Evolutionary conservation across 1,139 yeast genomes (phyloP).

Genomic region (Meyerozyma elateridarum): DNA sequence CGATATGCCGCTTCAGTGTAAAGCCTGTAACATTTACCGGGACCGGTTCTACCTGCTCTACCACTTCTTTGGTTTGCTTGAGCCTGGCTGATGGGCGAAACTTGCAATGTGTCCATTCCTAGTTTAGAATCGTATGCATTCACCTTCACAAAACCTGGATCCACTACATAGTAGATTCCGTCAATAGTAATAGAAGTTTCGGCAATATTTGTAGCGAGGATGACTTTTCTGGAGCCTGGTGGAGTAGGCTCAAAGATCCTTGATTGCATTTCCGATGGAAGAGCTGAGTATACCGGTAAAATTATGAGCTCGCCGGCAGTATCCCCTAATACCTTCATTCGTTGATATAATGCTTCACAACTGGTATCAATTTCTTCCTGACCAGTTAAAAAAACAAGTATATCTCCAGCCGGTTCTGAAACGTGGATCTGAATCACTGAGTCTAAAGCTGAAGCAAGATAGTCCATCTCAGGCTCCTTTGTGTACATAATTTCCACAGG

Average conservation of each 20-base stretch:
- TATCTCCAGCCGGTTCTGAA: slow-evolving; percentile 76
- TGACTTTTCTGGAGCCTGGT: slow-evolving; percentile 62
- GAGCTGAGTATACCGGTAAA: slow-evolving; percentile 80
- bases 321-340: slow-evolving; percentile 64
- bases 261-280: slow-evolving; percentile 73
- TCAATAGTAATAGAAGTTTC: slow-evolving; percentile 73
- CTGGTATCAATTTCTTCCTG: slow-evolving; percentile 92
- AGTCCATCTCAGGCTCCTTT: slow-evolving; percentile 79
- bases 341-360: slow-evolving; percentile 66
- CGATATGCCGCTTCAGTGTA: slow-evolving; percentile 67
- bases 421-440: slow-evolving; percentile 79
- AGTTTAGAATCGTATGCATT: slow-evolving; percentile 71
- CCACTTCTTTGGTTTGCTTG: slow-evolving; percentile 83
- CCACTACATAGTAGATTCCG: slow-evolving; percentile 72
- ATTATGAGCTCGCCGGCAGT: slow-evolving; percentile 63
- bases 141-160: slow-evolving; percentile 76
- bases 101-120: slow-evolving; percentile 74
- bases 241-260: slow-evolving; percentile 75
- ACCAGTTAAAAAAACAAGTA: slow-evolving; percentile 81
- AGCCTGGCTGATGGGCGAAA: slow-evolving; percentile 74
- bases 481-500: slow-evolving; percentile 83
- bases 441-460: slow-evolving; percentile 74
- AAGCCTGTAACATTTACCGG: slow-evolving; percentile 72
- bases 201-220: slow-evolving; percentile 77
- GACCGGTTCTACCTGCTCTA: slow-evolving; percentile 84